phyloP scores from a whole-genome alignment of 495 filamentous ascomycete species.

The Penicillium odoratum region DNA sequence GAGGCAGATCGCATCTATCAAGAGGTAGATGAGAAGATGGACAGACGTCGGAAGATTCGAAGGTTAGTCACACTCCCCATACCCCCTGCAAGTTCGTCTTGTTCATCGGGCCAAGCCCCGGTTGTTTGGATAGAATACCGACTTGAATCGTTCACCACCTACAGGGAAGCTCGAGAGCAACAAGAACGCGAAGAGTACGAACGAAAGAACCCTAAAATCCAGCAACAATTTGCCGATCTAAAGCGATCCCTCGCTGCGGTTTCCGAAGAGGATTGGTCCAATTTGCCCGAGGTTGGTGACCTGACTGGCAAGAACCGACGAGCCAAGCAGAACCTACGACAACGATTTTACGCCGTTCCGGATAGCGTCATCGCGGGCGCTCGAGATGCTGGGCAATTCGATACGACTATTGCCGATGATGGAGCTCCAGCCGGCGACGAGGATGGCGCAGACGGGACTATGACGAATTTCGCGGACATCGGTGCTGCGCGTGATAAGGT shows the following conservation, averaged over 20 bases:
- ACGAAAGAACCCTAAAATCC: conserved; percentile 94
- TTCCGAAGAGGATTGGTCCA: conserved; percentile 95
- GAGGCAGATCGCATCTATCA: conserved; percentile 95
- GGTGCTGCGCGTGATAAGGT: conserved; percentile 94
- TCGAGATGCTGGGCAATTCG: conserved; percentile 74
- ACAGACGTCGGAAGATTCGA: conserved; percentile 76
- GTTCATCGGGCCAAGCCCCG: conserved; percentile 64
- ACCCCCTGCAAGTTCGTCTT: conserved; percentile 46
- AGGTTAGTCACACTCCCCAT: conserved; percentile 68
- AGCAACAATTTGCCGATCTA: conserved; percentile 95
- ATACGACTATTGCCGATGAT: conserved; percentile 81
- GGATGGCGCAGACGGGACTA: conserved; percentile 72
- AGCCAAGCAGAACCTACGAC: conserved; percentile 73
- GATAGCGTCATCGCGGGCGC: conserved; percentile 94
- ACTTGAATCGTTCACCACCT: conserved; percentile 65
- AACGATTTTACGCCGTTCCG: conserved; percentile 93
- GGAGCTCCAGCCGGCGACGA: conserved; percentile 49
- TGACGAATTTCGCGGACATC: conserved; percentile 98
- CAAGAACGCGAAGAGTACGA: conserved; percentile 94
- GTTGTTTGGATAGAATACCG: conserved; percentile 82
- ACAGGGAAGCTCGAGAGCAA: conserved; percentile 92
- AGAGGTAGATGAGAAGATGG: conserved; percentile 96
- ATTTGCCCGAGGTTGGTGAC: conserved; percentile 92
- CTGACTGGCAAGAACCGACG: conserved; percentile 91
- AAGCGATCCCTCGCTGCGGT: conserved; percentile 87